Conservation (phyloP, 2,329 filamentous ascomycete species). For the Sphaerostilbella broomeana region DNA sequence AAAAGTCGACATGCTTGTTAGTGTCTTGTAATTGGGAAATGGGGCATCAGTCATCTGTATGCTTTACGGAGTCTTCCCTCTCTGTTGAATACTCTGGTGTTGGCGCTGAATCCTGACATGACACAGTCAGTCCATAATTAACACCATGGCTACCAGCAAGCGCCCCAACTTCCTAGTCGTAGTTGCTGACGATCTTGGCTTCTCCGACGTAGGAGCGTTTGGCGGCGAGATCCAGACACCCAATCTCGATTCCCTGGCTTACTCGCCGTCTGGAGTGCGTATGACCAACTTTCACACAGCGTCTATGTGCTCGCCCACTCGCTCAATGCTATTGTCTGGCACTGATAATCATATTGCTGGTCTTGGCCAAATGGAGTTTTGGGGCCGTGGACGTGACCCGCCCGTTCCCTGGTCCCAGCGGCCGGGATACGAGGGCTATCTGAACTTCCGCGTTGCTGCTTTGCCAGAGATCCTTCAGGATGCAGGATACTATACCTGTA, state of each 20-base stretch:
- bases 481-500: conserved; percentile 52
- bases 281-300: conserved; percentile 48
- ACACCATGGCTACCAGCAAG: not conserved
- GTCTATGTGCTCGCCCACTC: conserved; percentile 56
- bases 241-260: conserved; percentile 29
- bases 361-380: conserved; percentile 24
- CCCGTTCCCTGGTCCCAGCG: conserved; percentile 7
- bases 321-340: conserved; percentile 57
- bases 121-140: not conserved
- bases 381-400: conserved; percentile 6
- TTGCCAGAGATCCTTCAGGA: conserved; percentile 53
- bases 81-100: too few species aligned
- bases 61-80: not conserved
- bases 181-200: conserved; percentile 29
- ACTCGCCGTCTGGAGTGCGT: conserved; percentile 34
- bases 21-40: not conserved
- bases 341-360: conserved; percentile 52
- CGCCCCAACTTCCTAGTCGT: conserved; percentile 31
- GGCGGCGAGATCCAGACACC: conserved; percentile 29
- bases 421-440: conserved; percentile 57
- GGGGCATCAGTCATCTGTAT: not conserved
- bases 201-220: conserved; percentile 25
- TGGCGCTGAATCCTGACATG: not conserved
- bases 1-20: not conserved
- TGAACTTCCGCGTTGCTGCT: conserved; percentile 50